Base-by-base conservation (phyloP, 2,329 filamentous ascomycete species). In the Arthrobotrys iridis region DNA sequence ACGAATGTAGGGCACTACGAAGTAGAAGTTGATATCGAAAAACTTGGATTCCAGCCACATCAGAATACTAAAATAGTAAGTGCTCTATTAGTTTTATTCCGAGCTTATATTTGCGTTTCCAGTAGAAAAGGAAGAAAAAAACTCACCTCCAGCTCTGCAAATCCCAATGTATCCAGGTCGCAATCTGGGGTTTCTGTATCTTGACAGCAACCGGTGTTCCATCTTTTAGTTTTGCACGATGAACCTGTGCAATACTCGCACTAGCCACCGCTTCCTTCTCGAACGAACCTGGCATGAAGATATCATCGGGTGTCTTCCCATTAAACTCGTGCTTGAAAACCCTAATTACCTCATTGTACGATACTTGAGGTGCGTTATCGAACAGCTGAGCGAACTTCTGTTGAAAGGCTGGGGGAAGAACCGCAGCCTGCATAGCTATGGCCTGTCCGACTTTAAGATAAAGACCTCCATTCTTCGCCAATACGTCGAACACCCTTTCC, bases 391-490 rank as follows among this genome's bases (percentile, higher is more conserved):
- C 86, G 81, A 99, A 99, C 93, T 97, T 98, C 80, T 90, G 89
- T 84, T 97, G 93, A 79, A 98, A 98, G 82, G 97, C 93, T 0
- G 93, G 92, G 24, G 95, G 95, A 76, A 99, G 84, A 24, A 98
- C 89, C 0, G 94, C 94, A 78, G 91, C 94, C 85, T 99, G 95
- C 95, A 98, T 98, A 11, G 94, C 95, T 78, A 99, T 94, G 3
- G 95, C 95, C 85, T 99, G 95, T 0, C 95, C 95, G 71, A 99
- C 97, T 86, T 99, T 99, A 81, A 98, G 86, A 81, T 98, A 99
- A 15, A 99, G 83, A 0, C 95, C 95, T 74, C 95, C 94, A 85
- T 99, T 99, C 65, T 88, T 85, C 24, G 92, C 87, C 78, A 98
- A 85, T 77, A 99, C 84, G 28, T 94, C 86, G 75, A 92, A 96